Base-by-base conservation (phyloP, 352 stramenopile species). In the Phytophthora meadii region DNA sequence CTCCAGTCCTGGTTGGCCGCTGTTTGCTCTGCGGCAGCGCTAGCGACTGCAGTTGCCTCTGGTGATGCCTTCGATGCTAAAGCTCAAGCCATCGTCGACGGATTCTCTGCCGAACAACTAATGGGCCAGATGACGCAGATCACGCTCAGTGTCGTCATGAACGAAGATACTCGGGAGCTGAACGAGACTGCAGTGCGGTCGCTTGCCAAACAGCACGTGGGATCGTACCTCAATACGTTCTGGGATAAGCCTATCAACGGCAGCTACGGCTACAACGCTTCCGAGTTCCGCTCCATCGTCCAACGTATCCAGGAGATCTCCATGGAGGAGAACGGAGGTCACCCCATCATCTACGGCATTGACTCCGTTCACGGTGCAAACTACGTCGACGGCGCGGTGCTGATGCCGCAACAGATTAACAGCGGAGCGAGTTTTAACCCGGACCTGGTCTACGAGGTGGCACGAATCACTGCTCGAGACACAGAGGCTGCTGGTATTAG, bases 71-170 rank as follows among this genome's bases (percentile, higher is more conserved):
- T 70, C 50, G 54, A 66, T 8, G 42, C 60, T 11, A 44, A 65
- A 62, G 59, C 65, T 34, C 47, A 74, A 72, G 56, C 65, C 22
- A 78, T 75, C 36, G 70, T 78, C 10, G 65, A 65, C 25, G 49
- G 50, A 12, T 69, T 75, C 41, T 65, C 65, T 1, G 14, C 37
- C 2, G 70, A n/a, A 0, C 55, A 78, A 50, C 25, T 78, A 22
- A 11, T 98, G 14, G 89, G 89, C 0, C 89, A 98, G 56, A 96
- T 98, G 89, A 90, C 87, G 1, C 92, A 98, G 69, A 74, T 98
- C 24, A 81, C 90, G 32, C 79, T 97, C 24, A 54, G 41, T 5
- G 24, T 25, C n/a, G 6, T 78, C 30, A 70, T 70, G 30, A 59
- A 70, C 22, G 9, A 44, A 6, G 42, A 30, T 25, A 59, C 90